Base-by-base conservation (phyloP, 129 eudicot species). In the Dittrichia graveolens region DNA sequence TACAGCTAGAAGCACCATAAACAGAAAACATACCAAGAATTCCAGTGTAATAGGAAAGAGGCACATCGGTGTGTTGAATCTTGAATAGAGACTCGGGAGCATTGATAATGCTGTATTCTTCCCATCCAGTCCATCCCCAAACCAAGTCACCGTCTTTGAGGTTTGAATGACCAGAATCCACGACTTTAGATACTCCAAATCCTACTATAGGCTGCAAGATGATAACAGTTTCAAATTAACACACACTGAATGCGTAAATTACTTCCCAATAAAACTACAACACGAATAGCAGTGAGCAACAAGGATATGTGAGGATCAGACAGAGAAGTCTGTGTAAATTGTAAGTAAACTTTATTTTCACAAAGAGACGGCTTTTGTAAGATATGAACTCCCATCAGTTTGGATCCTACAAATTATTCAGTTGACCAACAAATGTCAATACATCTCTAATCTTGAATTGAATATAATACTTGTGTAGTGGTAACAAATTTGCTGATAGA, bases 41-140 rank as follows among this genome's bases (percentile, higher is more conserved):
- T 67, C 96, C 96, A 0, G 90, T 86, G 65, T 89, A 89, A 76
- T 86, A 89, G 48, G 96, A 89, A 42, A 89, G 92, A 46, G 92
- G 96, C 48, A 89, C 86, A 75, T 89, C 85, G 0, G 85, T 84
- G 59, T 86, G 71, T 44, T 82, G 58, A 63, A 86, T 86, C 66
- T 89, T 89, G 69, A 89, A 74, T 15, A 78, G 52, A 19, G 37
- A 4, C 58, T 64, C 68, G 1, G 85, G 44, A 53, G 69, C 47
- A n/a, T 66, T 84, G 47, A 84, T 72, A 15, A 89, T 71, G 67
- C 80, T 84, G 65, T 89, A 89, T 49, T 86, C 92, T 69, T 89
- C 92, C 92, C 96, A 89, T 40, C 90, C 81, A 39, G 86, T 82
- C 34, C 56, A 1, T 73, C 96, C 96, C 92, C 88, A 84, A 67